Evolutionary conservation across 441 rosid species (phyloP).

Genomic region (Croton laevigatus): DNA sequence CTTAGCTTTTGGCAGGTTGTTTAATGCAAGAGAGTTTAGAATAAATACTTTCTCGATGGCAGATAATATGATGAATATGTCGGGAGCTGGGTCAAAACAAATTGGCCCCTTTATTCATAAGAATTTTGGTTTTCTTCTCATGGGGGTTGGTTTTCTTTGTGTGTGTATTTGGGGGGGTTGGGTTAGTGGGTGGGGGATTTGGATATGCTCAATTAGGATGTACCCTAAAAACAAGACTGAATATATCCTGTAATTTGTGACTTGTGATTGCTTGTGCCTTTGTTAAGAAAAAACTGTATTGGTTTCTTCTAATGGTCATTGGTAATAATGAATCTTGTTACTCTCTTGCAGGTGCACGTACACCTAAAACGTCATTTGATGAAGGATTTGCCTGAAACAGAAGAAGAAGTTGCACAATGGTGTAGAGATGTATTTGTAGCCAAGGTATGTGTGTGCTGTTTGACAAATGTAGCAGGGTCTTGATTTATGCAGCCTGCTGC

Average conservation of each 20-base stretch:
- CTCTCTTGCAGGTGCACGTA: conserved; percentile 69
- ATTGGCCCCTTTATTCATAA: neutral
- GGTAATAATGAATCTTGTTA: neutral
- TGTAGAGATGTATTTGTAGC: conserved; percentile 84
- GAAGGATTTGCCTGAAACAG: conserved; percentile 91
- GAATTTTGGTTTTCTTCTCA: neutral
- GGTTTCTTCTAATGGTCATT: conserved; percentile 8
- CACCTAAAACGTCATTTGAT: conserved; percentile 69
- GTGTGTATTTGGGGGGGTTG: too few species aligned
- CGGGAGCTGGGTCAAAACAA: neutral
- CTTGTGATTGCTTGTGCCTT: neutral
- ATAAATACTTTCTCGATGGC: neutral
- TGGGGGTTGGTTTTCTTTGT: neutral
- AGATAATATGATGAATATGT: neutral
- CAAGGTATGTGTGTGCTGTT: conserved; percentile 57
- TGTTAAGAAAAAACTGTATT: neutral
- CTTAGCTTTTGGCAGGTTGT: neutral
- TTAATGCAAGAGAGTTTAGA: neutral
- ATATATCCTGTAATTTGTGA: neutral
- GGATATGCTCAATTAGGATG: too few species aligned
- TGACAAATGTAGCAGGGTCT: conserved; percentile 9
- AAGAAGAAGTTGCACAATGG: conserved; percentile 94
- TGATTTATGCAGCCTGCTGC: neutral
- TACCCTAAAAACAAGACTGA: neutral
- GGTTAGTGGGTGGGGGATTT: too few species aligned